Base-by-base conservation (phyloP, 75 land plant genomes). In the Cryptomeria japonica region DNA sequence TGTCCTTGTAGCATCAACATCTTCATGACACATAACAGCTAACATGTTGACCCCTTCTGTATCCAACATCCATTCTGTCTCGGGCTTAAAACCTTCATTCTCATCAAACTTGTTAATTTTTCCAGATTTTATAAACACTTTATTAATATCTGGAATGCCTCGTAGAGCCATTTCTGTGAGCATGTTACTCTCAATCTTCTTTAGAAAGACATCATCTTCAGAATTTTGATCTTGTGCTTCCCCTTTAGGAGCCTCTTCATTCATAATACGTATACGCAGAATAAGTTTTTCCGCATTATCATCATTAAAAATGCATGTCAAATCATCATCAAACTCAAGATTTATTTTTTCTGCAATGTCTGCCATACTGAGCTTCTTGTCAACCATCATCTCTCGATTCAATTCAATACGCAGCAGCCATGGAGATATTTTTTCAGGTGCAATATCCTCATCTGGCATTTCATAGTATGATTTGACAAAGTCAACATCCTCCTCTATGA, bases 361-460 rank as follows among this genome's bases (percentile, higher is more conserved):
- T 85, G 97, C 98, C 99, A 98, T 98, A 89, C 97, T 96, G 68
- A 98, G 88, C 88, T 98, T 98, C 93, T 98, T 98, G 86, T 98
- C 99, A 41, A 98, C 98, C 99, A 98, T 98, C 99, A 98, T 98
- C 89, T 98, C 99, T 38, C 99, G 93, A 87, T 98, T 98, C 87
- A 98, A 89, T 87, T 97, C 98, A 51, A 97, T 96, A 83, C 99
- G 98, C 64, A 98, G 96, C 87, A 98, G 87, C 99, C 99, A 98
- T 12, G 99, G 99, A 56, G 99, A 98, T 18, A 96, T 96, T 87
- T 96, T 98, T 44, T 96, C 98, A 44, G 98, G 99, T 32, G 96
- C 92, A 73, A 96, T 89, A 41, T 98, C 98, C 90, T 98, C 98
- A 87, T 98, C 97, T 13, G 99, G 99, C 97, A 98, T 98, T 86